phyloP scores from a whole-genome alignment of 495 filamentous ascomycete species.

The Penicillium odoratum region DNA sequence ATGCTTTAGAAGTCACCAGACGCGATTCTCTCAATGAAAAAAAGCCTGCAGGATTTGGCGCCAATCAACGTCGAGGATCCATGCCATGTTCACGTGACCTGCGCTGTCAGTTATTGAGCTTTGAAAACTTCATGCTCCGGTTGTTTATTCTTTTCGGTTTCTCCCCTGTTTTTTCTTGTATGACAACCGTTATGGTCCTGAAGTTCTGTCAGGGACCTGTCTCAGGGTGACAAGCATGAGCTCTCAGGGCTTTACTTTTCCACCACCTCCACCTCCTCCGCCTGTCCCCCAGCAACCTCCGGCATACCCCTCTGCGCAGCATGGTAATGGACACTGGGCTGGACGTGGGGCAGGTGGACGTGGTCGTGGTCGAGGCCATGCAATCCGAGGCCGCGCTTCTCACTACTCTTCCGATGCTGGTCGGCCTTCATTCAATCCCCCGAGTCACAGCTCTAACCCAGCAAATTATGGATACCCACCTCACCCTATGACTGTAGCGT shows the following conservation, averaged over 20 bases:
- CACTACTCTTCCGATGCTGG: constrained; percentile 40
- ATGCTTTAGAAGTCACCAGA: background rate
- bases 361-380: constrained; percentile 46
- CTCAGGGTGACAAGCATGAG: constrained; percentile 39
- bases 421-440: constrained; percentile 22
- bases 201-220: constrained; percentile 16
- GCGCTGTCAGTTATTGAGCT: constrained; percentile 18
- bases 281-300: constrained; percentile 26
- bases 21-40: background rate
- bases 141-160: constrained; percentile 1
- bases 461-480: constrained; percentile 37
- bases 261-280: constrained; percentile 50
- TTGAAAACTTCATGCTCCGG: constrained; percentile 12
- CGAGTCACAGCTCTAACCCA: constrained; percentile 31
- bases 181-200: constrained; percentile 18
- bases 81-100: constrained; percentile 13
- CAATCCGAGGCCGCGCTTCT: constrained; percentile 53
- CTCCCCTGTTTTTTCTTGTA: background rate
- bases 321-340: constrained; percentile 33
- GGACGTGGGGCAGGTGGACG: constrained; percentile 33
- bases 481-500: constrained; percentile 28
- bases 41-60: constrained; percentile 9
- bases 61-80: background rate
- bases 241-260: constrained; percentile 52
- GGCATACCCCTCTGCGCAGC: constrained; percentile 25